phyloP scores from a whole-genome alignment of 306 rosid genomes.

The Malus fusca region DNA sequence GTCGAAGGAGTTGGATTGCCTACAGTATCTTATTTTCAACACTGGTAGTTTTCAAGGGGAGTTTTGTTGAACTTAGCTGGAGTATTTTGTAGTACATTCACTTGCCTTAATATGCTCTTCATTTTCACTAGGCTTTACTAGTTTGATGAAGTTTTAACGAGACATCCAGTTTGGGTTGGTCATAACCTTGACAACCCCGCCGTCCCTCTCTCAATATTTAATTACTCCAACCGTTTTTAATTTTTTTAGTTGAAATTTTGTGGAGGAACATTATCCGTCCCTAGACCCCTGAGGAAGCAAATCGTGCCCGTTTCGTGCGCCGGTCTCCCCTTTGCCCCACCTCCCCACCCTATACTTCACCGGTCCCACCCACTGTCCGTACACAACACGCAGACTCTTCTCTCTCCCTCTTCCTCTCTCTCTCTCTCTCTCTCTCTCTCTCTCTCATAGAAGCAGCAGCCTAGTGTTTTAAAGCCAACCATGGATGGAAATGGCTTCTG shows the following conservation, averaged over 20 bases:
- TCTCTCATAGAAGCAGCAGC: not conserved
- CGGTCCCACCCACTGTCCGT: not conserved
- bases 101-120: too few species aligned
- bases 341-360: not conserved
- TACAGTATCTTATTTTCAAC: too few species aligned
- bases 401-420: not conserved
- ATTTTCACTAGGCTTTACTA: too few species aligned
- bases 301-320: not conserved
- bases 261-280: not conserved
- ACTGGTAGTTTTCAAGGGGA: too few species aligned
- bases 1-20: too few species aligned
- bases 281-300: not conserved
- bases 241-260: not conserved
- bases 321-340: not conserved
- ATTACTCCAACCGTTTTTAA: too few species aligned
- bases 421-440: not conserved
- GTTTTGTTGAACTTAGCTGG: too few species aligned
- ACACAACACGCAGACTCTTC: not conserved
- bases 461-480: not conserved
- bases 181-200: too few species aligned
- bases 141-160: too few species aligned
- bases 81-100: too few species aligned
- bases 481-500: not conserved
- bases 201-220: too few species aligned
- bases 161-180: too few species aligned